Evolutionary conservation across 305 asterid species (phyloP).

Genomic region (Salvia sclarea): DNA sequence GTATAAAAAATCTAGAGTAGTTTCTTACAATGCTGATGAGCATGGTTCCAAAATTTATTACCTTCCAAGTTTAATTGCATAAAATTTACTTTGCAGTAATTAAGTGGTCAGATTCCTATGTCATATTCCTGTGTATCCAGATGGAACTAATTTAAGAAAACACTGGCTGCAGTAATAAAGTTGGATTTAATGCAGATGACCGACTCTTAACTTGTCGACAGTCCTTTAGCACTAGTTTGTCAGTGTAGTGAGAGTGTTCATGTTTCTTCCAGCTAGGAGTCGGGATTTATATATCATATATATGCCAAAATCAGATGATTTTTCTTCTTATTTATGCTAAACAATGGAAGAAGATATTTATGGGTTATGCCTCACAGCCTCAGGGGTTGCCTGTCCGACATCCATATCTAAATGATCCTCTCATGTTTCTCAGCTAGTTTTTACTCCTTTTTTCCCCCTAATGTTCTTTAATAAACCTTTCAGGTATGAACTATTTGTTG

Average conservation of each 20-base stretch:
- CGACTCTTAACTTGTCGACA: conserved; percentile 4
- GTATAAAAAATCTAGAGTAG: neutral
- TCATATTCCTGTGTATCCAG: conserved; percentile 22
- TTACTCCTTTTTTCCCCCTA: conserved; percentile 23
- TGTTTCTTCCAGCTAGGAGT: conserved; percentile 10
- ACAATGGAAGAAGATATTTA: conserved; percentile 23
- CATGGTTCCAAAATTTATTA: conserved; percentile 10
- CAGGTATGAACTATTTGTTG: conserved; percentile 98
- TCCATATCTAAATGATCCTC: conserved; percentile 20
- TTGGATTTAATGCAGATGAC: conserved; percentile 14
- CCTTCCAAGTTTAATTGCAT: neutral
- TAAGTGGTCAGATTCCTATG: neutral
- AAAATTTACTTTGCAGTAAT: conserved; percentile 9
- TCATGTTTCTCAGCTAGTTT: conserved; percentile 15
- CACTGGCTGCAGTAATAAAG: conserved; percentile 8
- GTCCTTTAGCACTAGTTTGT: conserved; percentile 2
- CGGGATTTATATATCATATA: neutral
- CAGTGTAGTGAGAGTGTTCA: neutral
- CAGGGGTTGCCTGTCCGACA: conserved; percentile 18
- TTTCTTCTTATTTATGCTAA: conserved; percentile 25
- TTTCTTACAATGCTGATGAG: conserved; percentile 19
- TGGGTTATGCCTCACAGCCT: conserved; percentile 2
- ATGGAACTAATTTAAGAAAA: conserved; percentile 26
- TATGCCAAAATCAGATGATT: conserved; percentile 1
- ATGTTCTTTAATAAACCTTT: conserved; percentile 21